phyloP scores from a whole-genome alignment of 1,284 basidiomycete genomes.

The Ganoderma sinense region DNA sequence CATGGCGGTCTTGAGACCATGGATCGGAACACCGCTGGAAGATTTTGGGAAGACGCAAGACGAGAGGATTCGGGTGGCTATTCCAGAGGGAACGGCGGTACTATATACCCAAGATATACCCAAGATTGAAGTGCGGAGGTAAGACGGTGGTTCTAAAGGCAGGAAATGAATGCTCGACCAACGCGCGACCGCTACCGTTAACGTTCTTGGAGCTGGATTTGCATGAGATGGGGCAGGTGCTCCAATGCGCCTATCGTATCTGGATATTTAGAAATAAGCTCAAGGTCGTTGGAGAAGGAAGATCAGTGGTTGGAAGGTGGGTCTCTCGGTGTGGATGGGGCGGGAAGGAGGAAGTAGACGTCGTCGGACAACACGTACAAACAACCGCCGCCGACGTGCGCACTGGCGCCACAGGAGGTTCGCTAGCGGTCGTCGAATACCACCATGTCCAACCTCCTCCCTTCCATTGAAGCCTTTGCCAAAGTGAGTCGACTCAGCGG shows the following conservation, averaged over 20 bases:
- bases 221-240: too few species aligned
- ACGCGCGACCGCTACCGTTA: not conserved
- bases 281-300: not conserved
- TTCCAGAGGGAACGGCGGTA: not conserved
- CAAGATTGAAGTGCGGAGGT: not conserved
- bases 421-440: not conserved
- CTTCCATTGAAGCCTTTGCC: slow-evolving; percentile 66
- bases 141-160: not conserved
- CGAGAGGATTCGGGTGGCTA: not conserved
- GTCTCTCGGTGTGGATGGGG: not conserved
- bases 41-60: not conserved
- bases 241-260: too few species aligned
- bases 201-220: not conserved
- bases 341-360: too few species aligned
- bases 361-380: slow-evolving; percentile 24
- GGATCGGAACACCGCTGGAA: not conserved
- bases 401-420: not conserved
- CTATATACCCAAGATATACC: not conserved
- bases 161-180: too few species aligned
- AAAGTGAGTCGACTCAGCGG: slow-evolving; percentile 54
- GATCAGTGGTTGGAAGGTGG: not conserved
- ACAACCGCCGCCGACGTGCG: slow-evolving; percentile 3
- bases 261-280: not conserved
- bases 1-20: not conserved
- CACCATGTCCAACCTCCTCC: slow-evolving; percentile 47